Conservation (phyloP, 441 rosid genomes). For the Raphanus hybrid region DNA sequence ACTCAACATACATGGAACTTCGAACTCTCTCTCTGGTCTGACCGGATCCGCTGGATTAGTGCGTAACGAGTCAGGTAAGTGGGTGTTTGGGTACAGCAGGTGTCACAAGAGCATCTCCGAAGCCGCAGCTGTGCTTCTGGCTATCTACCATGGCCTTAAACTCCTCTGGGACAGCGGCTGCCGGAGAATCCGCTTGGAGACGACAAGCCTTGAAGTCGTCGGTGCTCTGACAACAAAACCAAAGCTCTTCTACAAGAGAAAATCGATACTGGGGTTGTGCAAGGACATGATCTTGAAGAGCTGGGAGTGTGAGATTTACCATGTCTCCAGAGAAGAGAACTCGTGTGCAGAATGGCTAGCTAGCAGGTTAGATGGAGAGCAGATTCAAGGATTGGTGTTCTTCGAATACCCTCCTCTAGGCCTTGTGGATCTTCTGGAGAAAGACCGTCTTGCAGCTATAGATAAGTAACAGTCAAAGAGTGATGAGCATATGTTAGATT, state of each 20-base stretch:
- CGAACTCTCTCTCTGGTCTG: constrained; percentile 12
- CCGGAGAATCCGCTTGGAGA: constrained; percentile 50
- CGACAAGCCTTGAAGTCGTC: constrained; percentile 38
- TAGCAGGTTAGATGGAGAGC: constrained; percentile 24
- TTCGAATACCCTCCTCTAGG: constrained; percentile 49
- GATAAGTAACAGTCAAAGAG: no score
- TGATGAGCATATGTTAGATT: no score
- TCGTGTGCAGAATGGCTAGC: constrained; percentile 55
- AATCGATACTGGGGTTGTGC: constrained; percentile 45
- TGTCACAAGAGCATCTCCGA: constrained; percentile 29
- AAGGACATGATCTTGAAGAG: constrained; percentile 39
- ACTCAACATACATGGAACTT: constrained; percentile 48
- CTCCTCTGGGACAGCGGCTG: constrained; percentile 54
- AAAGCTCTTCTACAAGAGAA: constrained; percentile 32
- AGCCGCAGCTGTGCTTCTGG: constrained; percentile 51
- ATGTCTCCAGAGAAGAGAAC: constrained; percentile 45
- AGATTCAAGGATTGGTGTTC: constrained; percentile 27
- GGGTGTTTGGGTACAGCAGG: constrained; percentile 52
- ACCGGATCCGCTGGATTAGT: constrained; percentile 51
- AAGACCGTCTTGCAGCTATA: constrained; percentile 35
- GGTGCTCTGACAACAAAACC: constrained; percentile 35
- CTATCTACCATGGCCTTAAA: constrained; percentile 54
- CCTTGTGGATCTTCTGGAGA: constrained; percentile 44
- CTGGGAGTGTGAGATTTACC: constrained; percentile 55
- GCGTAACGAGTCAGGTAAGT: constrained; percentile 53